Evolutionary conservation across 768 basidiomycete species (phyloP).

Genomic region (Mycena kentingensis): DNA sequence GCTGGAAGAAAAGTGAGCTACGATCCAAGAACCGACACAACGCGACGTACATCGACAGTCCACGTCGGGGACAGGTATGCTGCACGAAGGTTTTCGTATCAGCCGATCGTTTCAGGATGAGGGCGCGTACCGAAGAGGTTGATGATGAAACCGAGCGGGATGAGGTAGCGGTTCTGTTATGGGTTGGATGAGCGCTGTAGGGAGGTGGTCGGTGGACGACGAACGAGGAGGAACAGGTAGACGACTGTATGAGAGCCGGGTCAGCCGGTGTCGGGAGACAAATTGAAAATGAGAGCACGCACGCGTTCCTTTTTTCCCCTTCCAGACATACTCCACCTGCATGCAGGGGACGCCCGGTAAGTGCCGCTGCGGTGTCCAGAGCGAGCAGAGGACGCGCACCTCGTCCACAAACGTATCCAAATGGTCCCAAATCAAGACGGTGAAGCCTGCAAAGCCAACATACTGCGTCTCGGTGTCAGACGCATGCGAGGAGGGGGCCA

Average conservation of each 20-base stretch:
- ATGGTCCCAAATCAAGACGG: slow-evolving; percentile 49
- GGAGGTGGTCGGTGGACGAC: slow-evolving; percentile 11
- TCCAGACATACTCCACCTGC: slow-evolving; percentile 58
- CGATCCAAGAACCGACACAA: neutral
- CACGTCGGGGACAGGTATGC: slow-evolving; percentile 47
- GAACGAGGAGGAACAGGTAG: slow-evolving; percentile 46
- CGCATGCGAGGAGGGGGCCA: too few species aligned
- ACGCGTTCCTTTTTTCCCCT: slow-evolving; percentile 48
- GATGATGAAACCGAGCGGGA: slow-evolving; percentile 61
- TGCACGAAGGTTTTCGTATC: slow-evolving; percentile 16
- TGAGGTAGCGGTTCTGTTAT: slow-evolving; percentile 62
- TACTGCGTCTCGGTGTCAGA: slow-evolving; percentile 21
- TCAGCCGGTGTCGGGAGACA: neutral
- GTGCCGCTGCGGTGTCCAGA: neutral
- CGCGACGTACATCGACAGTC: slow-evolving; percentile 37
- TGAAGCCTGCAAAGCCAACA: slow-evolving; percentile 38
- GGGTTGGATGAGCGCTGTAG: neutral
- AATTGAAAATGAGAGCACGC: slow-evolving; percentile 25
- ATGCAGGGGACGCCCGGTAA: neutral
- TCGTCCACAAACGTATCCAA: slow-evolving; percentile 53
- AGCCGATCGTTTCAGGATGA: neutral
- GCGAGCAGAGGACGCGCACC: slow-evolving; percentile 25
- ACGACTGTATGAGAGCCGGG: slow-evolving; percentile 32
- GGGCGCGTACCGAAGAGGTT: slow-evolving; percentile 47
- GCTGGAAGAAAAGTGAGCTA: slow-evolving; percentile 2